phyloP scores from a whole-genome alignment of 2,329 filamentous ascomycete genomes.

The Emydomyces testavorans region DNA sequence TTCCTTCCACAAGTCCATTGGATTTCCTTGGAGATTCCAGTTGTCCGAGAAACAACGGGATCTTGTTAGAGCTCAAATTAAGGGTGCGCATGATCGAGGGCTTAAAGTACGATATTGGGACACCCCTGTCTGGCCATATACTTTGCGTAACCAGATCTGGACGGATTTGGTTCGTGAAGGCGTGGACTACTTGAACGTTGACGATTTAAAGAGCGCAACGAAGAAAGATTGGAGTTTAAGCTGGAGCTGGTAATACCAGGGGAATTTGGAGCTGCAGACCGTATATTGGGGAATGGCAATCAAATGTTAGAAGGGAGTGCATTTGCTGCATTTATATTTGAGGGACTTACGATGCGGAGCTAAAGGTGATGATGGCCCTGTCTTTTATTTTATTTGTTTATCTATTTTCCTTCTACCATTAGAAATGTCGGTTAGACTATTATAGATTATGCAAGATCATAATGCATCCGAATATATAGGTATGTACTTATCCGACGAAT shows the following conservation, averaged over 20 bases:
- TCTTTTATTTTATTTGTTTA: no score
- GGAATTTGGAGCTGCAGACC: not conserved
- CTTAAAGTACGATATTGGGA: conserved; percentile 48
- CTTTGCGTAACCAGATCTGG: conserved; percentile 46
- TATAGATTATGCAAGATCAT: no score
- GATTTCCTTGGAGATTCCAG: conserved; percentile 40
- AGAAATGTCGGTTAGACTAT: no score
- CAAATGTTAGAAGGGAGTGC: not conserved
- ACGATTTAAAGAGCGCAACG: conserved; percentile 43
- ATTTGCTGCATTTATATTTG: not conserved
- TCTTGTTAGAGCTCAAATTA: conserved; percentile 42
- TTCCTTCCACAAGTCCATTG: conserved; percentile 41
- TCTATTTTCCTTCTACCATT: no score
- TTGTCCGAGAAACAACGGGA: conserved; percentile 38
- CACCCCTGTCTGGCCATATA: conserved; percentile 45
- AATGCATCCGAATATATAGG: no score
- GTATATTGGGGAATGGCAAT: not conserved
- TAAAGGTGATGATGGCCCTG: no score
- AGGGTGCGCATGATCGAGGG: conserved; percentile 41
- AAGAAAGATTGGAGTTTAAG: conserved; percentile 25
- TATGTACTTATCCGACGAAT: no score
- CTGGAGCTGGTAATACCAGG: not conserved
- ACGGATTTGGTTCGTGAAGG: conserved; percentile 43
- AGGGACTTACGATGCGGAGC: not conserved
- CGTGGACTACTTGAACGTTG: conserved; percentile 47